Base-by-base conservation (phyloP, 2,329 filamentous ascomycete genomes). In the Ophiocordyceps camponoti-floridani region DNA sequence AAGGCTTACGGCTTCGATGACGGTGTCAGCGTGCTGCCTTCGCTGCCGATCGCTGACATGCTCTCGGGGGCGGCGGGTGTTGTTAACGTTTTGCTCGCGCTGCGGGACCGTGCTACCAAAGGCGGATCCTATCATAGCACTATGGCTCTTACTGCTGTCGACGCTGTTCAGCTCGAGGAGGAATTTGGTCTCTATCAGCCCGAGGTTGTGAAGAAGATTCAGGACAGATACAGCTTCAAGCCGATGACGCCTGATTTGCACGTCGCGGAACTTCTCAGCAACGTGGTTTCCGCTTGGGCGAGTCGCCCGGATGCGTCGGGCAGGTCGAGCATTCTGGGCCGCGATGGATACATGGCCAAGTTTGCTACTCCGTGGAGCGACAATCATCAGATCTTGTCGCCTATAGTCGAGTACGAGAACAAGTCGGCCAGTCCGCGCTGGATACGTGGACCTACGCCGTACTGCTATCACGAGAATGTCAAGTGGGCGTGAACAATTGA, bases 21-120 rank as follows among this genome's bases (percentile, higher is more conserved):
- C 46, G 50, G 35, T 50, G 50, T 42, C 53, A 59, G 51, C 51
- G 53, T 16, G 56, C 59, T 18, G 8, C 42, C 42, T 2, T 27
- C 42, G 3, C 13, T 38, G 26, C 31, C 61, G 4, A 53, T 62
- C 14, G 55, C 54, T 2, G 61, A 63, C 45, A 62, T 63, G 61
- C 53, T 55, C 1, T 60, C 59, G 0, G 60, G 60, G 0, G 47
- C 53, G 9, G 47, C 62, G 0, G 58, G 58, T 4, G 60, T 57
- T 5, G 49, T 63, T 0, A 57, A 54, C 4, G 48, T 55, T 0
- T 52, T 62, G 48, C 46, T 60, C n/a, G 59, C 54, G 0, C 47
- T 63, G 4, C 52, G 56, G 23, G 56, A 60, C 40, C 51, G 61
- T 0, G 58, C 60, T 0, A 44, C 37, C 2, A 48, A 56, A 41